These are phyloP conservation scores for Skeletonema marinoi DNA, from an alignment of 108 stramenopile species.

Conservation along the genomic window DNA sequence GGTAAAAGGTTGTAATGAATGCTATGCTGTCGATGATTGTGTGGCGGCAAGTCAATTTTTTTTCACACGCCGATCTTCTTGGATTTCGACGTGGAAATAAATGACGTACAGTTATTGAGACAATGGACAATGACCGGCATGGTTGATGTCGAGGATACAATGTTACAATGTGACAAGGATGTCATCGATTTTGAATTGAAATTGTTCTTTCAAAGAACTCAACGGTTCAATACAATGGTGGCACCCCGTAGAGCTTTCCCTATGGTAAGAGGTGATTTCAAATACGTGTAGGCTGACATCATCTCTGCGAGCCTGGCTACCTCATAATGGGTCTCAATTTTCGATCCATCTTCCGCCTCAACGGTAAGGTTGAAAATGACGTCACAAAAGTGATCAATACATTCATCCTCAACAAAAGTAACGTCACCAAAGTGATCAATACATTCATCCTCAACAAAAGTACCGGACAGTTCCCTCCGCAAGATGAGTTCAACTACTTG, in stretches of 20 bases:
- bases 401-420: background rate
- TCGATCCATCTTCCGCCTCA: background rate
- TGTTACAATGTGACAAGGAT: no score
- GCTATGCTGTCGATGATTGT: background rate
- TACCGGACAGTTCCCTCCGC: background rate
- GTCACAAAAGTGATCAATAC: background rate
- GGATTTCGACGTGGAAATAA: background rate
- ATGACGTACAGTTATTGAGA: background rate
- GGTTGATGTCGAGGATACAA: no score
- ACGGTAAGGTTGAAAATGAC: background rate
- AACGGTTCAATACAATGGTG: no score
- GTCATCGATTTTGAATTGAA: no score
- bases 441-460: background rate
- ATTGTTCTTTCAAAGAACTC: no score
- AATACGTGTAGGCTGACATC: background rate
- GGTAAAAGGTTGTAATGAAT: background rate
- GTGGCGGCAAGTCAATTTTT: background rate
- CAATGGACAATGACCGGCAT: no score
- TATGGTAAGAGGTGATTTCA: background rate
- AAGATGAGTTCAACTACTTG: conserved; percentile 13
- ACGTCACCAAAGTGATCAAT: background rate
- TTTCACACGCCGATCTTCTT: background rate
- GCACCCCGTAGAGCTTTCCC: background rate
- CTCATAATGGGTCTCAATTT: background rate
- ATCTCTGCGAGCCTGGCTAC: background rate